Evolutionary conservation across 1,139 yeast species (phyloP).

Genomic region (Scheffersomyces titani): DNA sequence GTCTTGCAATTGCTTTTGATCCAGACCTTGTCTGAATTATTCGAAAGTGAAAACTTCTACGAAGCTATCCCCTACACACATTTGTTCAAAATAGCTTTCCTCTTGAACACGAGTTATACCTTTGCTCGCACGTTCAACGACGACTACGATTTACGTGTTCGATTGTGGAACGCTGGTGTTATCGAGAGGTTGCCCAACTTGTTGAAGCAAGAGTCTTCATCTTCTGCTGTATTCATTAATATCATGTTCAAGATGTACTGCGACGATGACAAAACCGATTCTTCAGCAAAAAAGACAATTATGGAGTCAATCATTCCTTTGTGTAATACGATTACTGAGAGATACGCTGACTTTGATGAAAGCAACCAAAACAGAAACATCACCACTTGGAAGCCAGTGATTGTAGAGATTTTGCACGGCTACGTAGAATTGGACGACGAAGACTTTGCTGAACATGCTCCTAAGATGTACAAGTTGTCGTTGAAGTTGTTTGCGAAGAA

Average conservation of each 20-base stretch:
- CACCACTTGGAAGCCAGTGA: constrained; percentile 88
- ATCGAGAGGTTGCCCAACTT: constrained; percentile 92
- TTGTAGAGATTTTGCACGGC: constrained; percentile 82
- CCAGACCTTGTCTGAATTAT: constrained; percentile 79
- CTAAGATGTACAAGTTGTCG: constrained; percentile 67
- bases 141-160: constrained; percentile 79
- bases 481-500: constrained; percentile 68
- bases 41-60: constrained; percentile 70
- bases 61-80: constrained; percentile 66
- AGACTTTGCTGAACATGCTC: constrained; percentile 68
- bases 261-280: constrained; percentile 55
- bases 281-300: constrained; percentile 40
- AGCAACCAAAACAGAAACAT: constrained; percentile 77
- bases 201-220: constrained; percentile 85
- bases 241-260: constrained; percentile 80
- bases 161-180: constrained; percentile 89
- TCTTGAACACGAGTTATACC: constrained; percentile 68
- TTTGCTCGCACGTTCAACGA: constrained; percentile 89
- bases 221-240: constrained; percentile 85
- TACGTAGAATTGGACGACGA: constrained; percentile 72
- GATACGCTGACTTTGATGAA: constrained; percentile 74
- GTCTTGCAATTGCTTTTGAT: constrained; percentile 87
- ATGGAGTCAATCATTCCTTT: constrained; percentile 64
- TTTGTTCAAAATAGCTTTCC: constrained; percentile 57
- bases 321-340: constrained; percentile 66